Evolutionary conservation across 495 filamentous ascomycete species (phyloP), one percentile per base, ranked within the genome.

Genomic region (Penicillium turbatum): DNA sequence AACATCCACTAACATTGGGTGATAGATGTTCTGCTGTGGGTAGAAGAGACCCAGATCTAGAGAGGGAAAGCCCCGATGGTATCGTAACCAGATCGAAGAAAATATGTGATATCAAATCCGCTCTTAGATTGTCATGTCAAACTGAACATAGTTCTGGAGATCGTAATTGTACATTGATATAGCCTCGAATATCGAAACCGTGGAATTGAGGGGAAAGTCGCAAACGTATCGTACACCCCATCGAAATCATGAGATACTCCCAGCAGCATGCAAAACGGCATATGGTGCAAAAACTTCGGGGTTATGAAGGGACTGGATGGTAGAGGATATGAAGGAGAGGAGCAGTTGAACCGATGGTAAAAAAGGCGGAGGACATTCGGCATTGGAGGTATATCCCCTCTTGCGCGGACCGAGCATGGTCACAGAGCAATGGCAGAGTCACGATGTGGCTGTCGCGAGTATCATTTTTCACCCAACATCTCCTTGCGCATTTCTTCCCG

Each of bases 401-500:
- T 43, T 43, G 24, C 27, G 40, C 13, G 7, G 40, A 16, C 24
- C 27, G 21, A 42, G 40, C 37, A 29, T 30, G n/a, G 16, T 31
- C 41, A 44, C 41, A 30, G 41, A 31, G n/a, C 21, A 8, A 42
- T 17, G 17, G 32, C 9, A 39, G 21, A 32, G 29, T 29, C 21
- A 24, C 11, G 13, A 16, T 17, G 24, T 7, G 15, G 19, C 11
- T 26, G 19, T 30, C 19, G 24, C n/a, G n/a, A 15, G 19, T n/a
- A 51, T 62, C 48, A 74, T 66, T 75, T 71, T 49, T 66, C 66
- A 30, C 72, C 72, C 47, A 73, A 42, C 61, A 75, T 48, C 47
- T 75, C 71, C 64, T 73, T 75, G 57, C 85, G 77, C 70, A 79
- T 84, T 71, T 78, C 72, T 51, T 82, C 77, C 39, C 82, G 71